These are phyloP conservation scores for Mortierella sp. DNA, from an alignment of 371 early-diverging fungal genomes.

Conservation along the genomic window DNA sequence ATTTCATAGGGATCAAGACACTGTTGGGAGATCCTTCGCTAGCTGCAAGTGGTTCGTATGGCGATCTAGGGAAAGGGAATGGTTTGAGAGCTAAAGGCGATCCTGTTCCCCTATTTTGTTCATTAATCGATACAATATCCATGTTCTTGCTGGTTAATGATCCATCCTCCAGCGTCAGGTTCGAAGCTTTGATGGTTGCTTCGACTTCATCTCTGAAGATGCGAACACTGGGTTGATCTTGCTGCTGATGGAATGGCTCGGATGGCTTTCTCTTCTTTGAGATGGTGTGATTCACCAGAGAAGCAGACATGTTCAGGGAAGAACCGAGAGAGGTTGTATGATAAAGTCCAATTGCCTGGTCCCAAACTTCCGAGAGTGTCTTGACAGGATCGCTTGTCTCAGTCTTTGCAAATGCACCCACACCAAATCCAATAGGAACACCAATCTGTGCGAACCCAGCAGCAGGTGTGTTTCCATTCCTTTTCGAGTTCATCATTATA, in stretches of 20 bases:
- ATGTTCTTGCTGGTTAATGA: not conserved
- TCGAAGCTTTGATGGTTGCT: slow-evolving; percentile 32
- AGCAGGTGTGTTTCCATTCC: slow-evolving; percentile 50
- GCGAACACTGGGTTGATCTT: slow-evolving; percentile 52
- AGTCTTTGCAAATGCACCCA: not conserved
- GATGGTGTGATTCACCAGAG: not conserved
- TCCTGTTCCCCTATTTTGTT: not conserved
- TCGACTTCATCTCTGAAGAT: slow-evolving; percentile 39
- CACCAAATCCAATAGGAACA: slow-evolving; percentile 44
- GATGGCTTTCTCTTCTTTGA: slow-evolving; percentile 49
- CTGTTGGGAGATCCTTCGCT: slow-evolving; percentile 32
- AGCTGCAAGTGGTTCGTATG: slow-evolving; percentile 32
- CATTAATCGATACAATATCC: not conserved
- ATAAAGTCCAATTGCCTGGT: slow-evolving; percentile 37
- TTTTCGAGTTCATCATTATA: slow-evolving; percentile 36
- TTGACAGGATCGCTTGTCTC: slow-evolving; percentile 45
- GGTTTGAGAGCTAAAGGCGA: not conserved
- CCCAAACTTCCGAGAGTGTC: slow-evolving; percentile 41
- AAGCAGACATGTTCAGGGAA: not conserved
- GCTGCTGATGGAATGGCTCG: slow-evolving; percentile 54
- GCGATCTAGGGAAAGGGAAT: slow-evolving; percentile 53
- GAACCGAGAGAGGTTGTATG: slow-evolving; percentile 28
- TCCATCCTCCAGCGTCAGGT: slow-evolving; percentile 34
- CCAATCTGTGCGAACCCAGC: slow-evolving; percentile 67
- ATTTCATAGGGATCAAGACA: slow-evolving; percentile 40